Evolutionary conservation across 805 yeast species (phyloP).

Genomic region (Ogataea pilisensis): DNA sequence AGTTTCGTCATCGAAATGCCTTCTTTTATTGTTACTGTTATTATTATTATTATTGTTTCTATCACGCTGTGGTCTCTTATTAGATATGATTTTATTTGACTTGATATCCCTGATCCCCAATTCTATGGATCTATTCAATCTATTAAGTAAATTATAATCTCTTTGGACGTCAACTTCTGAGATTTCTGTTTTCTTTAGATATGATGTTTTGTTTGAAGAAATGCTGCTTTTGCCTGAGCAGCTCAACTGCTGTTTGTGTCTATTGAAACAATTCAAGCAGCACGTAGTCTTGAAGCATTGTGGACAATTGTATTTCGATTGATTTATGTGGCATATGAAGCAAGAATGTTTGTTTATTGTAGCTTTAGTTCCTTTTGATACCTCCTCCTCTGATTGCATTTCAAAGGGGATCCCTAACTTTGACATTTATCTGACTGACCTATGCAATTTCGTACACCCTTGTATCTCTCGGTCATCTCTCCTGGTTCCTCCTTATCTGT

Average conservation of each 20-base stretch:
- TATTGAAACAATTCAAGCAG: slow-evolving; percentile 62
- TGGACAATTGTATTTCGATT: slow-evolving; percentile 73
- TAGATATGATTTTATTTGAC: slow-evolving; percentile 39
- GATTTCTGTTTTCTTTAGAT: slow-evolving; percentile 46
- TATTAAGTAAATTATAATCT: slow-evolving; percentile 73
- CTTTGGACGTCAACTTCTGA: slow-evolving; percentile 57
- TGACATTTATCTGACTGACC: no score
- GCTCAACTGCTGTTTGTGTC: slow-evolving; percentile 57
- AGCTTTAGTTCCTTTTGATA: not conserved
- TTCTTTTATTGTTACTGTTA: slow-evolving; percentile 30
- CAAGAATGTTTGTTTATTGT: slow-evolving; percentile 28
- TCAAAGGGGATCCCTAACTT: not conserved
- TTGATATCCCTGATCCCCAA: slow-evolving; percentile 52
- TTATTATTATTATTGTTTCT: slow-evolving; percentile 20
- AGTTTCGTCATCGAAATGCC: slow-evolving; percentile 19
- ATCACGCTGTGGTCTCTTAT: slow-evolving; percentile 10
- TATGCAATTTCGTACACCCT: no score
- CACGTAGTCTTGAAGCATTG: slow-evolving; percentile 68
- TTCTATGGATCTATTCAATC: slow-evolving; percentile 55
- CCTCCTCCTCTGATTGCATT: not conserved
- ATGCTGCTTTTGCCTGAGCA: slow-evolving; percentile 66
- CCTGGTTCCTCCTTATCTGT: no score
- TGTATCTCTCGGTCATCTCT: no score
- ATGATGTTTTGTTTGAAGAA: slow-evolving; percentile 41
- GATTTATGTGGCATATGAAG: slow-evolving; percentile 39